Evolutionary conservation across 306 rosid genomes (phyloP).

Genomic region (Acacia melanoxylon): DNA sequence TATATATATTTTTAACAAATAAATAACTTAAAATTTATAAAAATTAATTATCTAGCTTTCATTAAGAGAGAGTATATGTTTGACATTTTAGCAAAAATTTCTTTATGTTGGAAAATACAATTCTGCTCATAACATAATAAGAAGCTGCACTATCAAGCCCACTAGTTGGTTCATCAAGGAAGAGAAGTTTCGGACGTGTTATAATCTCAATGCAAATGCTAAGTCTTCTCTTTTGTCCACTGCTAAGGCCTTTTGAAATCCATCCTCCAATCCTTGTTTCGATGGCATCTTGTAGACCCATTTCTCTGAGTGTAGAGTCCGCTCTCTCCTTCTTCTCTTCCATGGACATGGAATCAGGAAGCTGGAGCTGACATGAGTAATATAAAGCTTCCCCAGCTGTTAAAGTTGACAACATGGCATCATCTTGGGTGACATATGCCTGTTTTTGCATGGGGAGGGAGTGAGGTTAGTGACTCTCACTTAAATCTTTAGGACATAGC

Average conservation of each 20-base stretch:
- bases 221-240: conserved; percentile 76
- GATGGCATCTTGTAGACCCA: conserved; percentile 67
- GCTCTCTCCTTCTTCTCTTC: conserved; percentile 68
- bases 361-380: conserved; percentile 72
- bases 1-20: no score
- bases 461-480: neutral
- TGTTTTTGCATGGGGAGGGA: neutral
- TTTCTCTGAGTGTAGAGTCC: conserved; percentile 59
- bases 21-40: no score
- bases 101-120: no score
- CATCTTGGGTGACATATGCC: conserved; percentile 64
- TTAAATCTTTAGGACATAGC: neutral
- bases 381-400: conserved; percentile 59
- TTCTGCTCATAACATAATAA: conserved; percentile 32
- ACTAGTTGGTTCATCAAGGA: conserved; percentile 82
- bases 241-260: conserved; percentile 65
- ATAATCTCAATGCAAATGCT: conserved; percentile 76
- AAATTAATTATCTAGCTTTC: no score
- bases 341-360: conserved; percentile 61
- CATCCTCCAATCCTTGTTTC: conserved; percentile 72
- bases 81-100: no score
- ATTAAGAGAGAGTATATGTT: no score
- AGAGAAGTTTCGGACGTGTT: conserved; percentile 63
- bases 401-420: conserved; percentile 40
- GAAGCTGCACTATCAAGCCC: conserved; percentile 89